Base-by-base conservation (phyloP, 331 rosid species). In the Saraca asoca region DNA sequence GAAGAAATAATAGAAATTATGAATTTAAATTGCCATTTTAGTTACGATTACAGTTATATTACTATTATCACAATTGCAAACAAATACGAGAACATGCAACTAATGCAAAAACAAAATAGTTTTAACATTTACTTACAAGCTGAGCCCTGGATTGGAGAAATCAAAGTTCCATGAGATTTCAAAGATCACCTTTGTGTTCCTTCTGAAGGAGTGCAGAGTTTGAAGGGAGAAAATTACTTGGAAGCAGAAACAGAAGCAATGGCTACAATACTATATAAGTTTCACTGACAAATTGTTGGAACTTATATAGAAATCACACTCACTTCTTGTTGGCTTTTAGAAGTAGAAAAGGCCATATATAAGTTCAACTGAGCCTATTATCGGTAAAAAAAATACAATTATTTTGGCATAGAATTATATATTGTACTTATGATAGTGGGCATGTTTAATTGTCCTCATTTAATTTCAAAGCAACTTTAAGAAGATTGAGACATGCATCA, bases 381-480 rank as follows among this genome's bases (percentile, higher is more conserved):
- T 6, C 14, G 50, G 48, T 50, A 48, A 66, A 31, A 55, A 48
- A 8, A 61, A 53, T 51, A 72, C 33, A 33, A 71, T 78, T 48
- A 52, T 51, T 55, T 50, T 56, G n/a, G 19, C 31, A 4, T 5
- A 58, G 16, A 20, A 49, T 61, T 44, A 11, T 52, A 60, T 17
- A 13, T 33, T 45, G 46, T 5, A 20, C 66, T 18, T 52, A 45
- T 24, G 0, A 58, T 46, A 39, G 68, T 59, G 80, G 68, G 19
- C 52, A 19, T 9, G 74, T 51, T 79, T 24, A 24, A 24, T 51
- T 70, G 78, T 75, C 80, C 72, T 14, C 6, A 17, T 19, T 14
- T 50, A 17, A 38, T 24, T 24, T 24, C 31, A 70, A 74, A 74
- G 75, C 51, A 20, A 19, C 80, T 75, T 71, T 60, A 65, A 43